Base-by-base conservation (phyloP, 1,139 yeast species). In the Nakaseomyces delphensis region DNA sequence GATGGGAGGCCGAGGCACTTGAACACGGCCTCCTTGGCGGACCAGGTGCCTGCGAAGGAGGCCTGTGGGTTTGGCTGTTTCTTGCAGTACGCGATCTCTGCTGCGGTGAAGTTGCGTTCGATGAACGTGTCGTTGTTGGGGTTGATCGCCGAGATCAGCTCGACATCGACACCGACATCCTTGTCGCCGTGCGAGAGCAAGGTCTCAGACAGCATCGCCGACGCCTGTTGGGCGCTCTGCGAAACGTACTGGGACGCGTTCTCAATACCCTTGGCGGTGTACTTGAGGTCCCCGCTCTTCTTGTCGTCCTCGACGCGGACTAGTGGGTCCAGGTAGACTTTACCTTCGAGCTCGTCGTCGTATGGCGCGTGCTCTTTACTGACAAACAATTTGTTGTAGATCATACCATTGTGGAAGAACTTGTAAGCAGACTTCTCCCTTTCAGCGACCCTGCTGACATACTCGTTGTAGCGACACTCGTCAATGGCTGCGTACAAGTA, bases 11-110 rank as follows among this genome's bases (percentile, higher is more conserved):
- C 91, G 58, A 91, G 73, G 16, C 96, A 85, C 72, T 91, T 91
- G 79, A 91, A 91, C 35, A 87, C 96, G 31, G 99, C 98, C 69
- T 91, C 99, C 70, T 91, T 91, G 43, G 98, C 98, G 36, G 96
- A 85, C 99, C 99, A 91, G 40, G 95, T 83, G 43, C 99, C 99
- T 29, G 98, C 89, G 67, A 75, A 91, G 6, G 96, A 86, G 16
- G 97, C 87, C 62, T 79, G 85, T 44, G 94, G 84, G 53, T 73
- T 73, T 33, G 95, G 70, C 35, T 96, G 77, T 41, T 70, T 60
- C 45, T 67, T 62, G 65, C 97, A 89, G 73, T 91, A 91, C 39
- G 68, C 71, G 54, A 81, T 79, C 70, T 91, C 99, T 18, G 67
- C 71, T 8, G 65, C 69, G 40, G 97, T 87, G 72, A 89, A 91